phyloP scores from a whole-genome alignment of 352 stramenopile genomes.

The Hyaloperonospora brassicae region DNA sequence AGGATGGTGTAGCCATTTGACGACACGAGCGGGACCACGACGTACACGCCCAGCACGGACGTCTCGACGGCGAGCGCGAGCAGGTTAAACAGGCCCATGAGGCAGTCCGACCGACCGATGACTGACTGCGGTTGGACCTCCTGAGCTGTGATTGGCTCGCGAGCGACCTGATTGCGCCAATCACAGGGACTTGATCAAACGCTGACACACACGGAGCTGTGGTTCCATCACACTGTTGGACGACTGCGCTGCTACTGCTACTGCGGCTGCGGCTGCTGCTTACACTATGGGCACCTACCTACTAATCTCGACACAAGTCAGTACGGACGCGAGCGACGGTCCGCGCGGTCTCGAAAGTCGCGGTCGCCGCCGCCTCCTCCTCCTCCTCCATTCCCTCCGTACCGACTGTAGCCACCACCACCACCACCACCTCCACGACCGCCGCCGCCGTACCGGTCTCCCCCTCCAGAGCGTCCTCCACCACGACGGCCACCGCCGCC shows the following conservation, averaged over 20 bases:
- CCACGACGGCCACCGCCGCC: constrained; percentile 30
- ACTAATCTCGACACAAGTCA: constrained; percentile 17
- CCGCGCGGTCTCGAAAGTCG: constrained; percentile 42
- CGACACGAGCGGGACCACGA: constrained; percentile 29
- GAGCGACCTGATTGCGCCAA: constrained; percentile 11
- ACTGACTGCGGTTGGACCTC: constrained; percentile 20
- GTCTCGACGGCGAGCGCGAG: constrained; percentile 47
- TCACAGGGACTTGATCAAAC: constrained; percentile 7
- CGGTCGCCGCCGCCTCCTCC: constrained; percentile 25
- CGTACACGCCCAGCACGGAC: constrained; percentile 54
- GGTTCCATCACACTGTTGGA: too few species aligned
- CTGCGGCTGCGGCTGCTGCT: background rate
- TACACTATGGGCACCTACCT: constrained; percentile 17
- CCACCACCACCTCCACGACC: constrained; percentile 27
- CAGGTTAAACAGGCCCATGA: constrained; percentile 65
- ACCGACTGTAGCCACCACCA: constrained; percentile 27
- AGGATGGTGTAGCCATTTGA: constrained; percentile 28
- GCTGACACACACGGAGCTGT: too few species aligned
- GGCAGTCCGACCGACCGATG: background rate
- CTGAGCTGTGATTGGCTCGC: constrained; percentile 14
- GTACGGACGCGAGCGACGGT: constrained; percentile 56
- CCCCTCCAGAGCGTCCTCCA: constrained; percentile 35
- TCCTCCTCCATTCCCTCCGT: constrained; percentile 18
- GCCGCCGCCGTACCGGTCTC: constrained; percentile 34
- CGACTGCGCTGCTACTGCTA: constrained; percentile 1